These are phyloP conservation scores for Bertia moriformis DNA, from an alignment of 2,329 filamentous ascomycete species.

Conservation along the genomic window DNA sequence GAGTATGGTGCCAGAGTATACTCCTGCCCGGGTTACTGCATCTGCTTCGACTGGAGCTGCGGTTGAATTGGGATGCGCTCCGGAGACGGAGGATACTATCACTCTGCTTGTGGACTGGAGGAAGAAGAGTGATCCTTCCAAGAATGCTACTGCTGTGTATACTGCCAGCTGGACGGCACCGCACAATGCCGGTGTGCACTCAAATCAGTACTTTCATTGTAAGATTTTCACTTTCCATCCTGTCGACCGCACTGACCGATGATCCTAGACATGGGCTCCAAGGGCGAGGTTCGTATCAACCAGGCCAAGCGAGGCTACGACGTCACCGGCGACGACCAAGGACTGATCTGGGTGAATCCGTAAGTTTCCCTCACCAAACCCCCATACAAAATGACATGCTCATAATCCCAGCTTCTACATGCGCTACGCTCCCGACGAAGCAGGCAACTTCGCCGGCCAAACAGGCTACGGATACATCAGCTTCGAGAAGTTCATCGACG, in stretches of 20 bases:
- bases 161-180: slow-evolving; percentile 92
- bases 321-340: slow-evolving; percentile 65
- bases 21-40: slow-evolving; percentile 65
- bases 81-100: slow-evolving; percentile 83
- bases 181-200: slow-evolving; percentile 84
- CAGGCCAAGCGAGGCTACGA: slow-evolving; percentile 92
- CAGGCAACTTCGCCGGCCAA: slow-evolving; percentile 86
- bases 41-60: slow-evolving; percentile 68
- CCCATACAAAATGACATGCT: neutral
- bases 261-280: slow-evolving; percentile 52
- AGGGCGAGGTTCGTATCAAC: slow-evolving; percentile 77
- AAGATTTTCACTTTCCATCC: slow-evolving; percentile 6
- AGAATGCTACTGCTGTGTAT: slow-evolving; percentile 74
- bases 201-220: slow-evolving; percentile 91
- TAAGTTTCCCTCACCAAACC: neutral
- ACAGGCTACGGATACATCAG: slow-evolving; percentile 86
- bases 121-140: slow-evolving; percentile 52
- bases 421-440: slow-evolving; percentile 85
- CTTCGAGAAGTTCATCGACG: slow-evolving; percentile 92
- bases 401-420: slow-evolving; percentile 53
- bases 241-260: slow-evolving; percentile 1
- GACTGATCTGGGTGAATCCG: slow-evolving; percentile 77
- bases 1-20: slow-evolving; percentile 71
- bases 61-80: slow-evolving; percentile 61
- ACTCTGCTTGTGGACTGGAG: slow-evolving; percentile 80